These are phyloP conservation scores for Davidsoniella neocaledoniae DNA, from an alignment of 2,329 filamentous ascomycete genomes.

Conservation along the genomic window DNA sequence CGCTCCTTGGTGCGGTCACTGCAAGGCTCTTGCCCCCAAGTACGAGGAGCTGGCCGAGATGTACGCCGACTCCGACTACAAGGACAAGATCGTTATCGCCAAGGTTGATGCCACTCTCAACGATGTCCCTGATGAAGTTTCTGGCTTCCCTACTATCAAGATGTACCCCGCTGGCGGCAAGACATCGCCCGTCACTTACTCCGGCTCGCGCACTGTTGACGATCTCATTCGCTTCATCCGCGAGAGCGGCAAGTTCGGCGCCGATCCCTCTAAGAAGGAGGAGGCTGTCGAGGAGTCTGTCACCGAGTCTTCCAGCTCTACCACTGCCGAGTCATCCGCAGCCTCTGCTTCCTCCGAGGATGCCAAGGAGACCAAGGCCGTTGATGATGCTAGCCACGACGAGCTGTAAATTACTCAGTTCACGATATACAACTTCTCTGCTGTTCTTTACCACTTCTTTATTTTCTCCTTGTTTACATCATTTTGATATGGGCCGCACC, in stretches of 20 bases:
- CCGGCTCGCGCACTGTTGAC: constrained; percentile 72
- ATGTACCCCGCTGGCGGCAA: constrained; percentile 86
- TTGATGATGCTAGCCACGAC: constrained; percentile 37
- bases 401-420: constrained; percentile 47
- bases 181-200: constrained; percentile 70
- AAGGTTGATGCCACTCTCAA: constrained; percentile 96
- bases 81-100: constrained; percentile 75
- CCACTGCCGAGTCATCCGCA: constrained; percentile 24
- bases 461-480: neutral
- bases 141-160: constrained; percentile 99
- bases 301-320: constrained; percentile 2
- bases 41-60: constrained; percentile 79
- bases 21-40: constrained; percentile 92
- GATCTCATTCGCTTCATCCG: constrained; percentile 84
- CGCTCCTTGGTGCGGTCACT: constrained; percentile 98
- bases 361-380: constrained; percentile 22
- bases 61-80: constrained; percentile 64
- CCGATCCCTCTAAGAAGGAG: constrained; percentile 40
- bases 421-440: neutral
- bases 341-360: constrained; percentile 28
- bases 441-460: neutral
- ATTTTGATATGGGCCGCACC: neutral
- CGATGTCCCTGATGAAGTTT: constrained; percentile 91
- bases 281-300: constrained; percentile 36
- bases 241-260: constrained; percentile 85